Conservation (phyloP, 2,329 filamentous ascomycete species). For the Dryadomyces sulphureus region DNA sequence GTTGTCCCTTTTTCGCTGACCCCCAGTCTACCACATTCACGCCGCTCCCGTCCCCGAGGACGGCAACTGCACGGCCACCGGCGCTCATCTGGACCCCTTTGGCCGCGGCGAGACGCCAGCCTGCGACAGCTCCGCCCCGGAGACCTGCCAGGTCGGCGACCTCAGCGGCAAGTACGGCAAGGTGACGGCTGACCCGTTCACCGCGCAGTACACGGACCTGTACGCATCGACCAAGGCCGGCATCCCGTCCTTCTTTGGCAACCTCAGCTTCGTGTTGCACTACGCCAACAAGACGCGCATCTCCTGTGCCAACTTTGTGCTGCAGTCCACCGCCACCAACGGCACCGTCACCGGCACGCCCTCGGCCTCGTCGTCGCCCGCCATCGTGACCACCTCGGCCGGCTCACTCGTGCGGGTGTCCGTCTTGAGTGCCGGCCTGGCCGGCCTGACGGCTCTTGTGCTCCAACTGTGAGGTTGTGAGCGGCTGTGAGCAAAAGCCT, state of each 20-base stretch:
- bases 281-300: constrained; percentile 49
- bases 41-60: constrained; percentile 43
- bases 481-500: no score
- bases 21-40: constrained; percentile 59
- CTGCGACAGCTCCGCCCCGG: constrained; percentile 42
- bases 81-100: constrained; percentile 58
- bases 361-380: background rate
- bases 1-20: constrained; percentile 1
- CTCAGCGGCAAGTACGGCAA: constrained; percentile 59
- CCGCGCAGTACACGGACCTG: constrained; percentile 35
- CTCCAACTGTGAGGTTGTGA: no score
- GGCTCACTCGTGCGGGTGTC: background rate
- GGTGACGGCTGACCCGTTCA: constrained; percentile 35
- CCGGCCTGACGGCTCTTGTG: background rate
- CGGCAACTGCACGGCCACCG: constrained; percentile 58
- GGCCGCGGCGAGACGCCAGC: constrained; percentile 43
- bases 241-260: constrained; percentile 44
- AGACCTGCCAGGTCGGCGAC: constrained; percentile 64
- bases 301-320: constrained; percentile 46
- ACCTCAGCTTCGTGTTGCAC: constrained; percentile 50
- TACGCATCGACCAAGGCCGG: constrained; percentile 40
- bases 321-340: constrained; percentile 9
- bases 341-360: background rate
- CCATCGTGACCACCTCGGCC: background rate
- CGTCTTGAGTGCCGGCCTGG: background rate